Base-by-base conservation (phyloP, 306 rosid species). In the Astragalus glycyphyllos region DNA sequence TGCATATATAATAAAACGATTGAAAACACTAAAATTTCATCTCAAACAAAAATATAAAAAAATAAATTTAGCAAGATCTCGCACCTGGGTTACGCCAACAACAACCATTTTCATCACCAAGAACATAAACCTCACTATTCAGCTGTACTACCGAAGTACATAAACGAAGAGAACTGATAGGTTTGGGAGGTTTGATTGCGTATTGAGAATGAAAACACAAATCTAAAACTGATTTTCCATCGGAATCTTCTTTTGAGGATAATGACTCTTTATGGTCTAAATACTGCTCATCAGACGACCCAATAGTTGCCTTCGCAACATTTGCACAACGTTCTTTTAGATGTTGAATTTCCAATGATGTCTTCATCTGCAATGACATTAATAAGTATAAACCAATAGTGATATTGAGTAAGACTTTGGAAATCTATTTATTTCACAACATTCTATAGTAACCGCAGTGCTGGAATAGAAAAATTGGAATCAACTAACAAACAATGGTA, bases 51-150 rank as follows among this genome's bases (percentile, higher is more conserved):
- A 41, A 65, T 12, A 60, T 31, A 32, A 23, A 35, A 26, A 14
- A 61, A 1, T 5, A 69, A 70, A 10, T 37, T 47, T 40, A 58
- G 40, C 17, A 58, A 51, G 53, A 68, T 34, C 6, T 34, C 51
- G 62, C 65, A 84, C 88, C 81, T 77, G 86, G 84, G 63, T 84
- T 71, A 65, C 71, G 84, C 89, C 89, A 85, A 56, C 1, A 41
- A 41, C 7, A 10, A 59, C 89, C 81, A 65, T 86, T 40, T 72
- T 86, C 85, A 50, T 81, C 81, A 68, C 84, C 85, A 68, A 82
- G 59, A 31, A 78, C 84, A 61, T 83, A 86, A 61, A 89, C 11
- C n/a, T 94, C 78, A 50, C 82, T 82, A 34, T 81, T 84, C 73
- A 71, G 44, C 34, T 75, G 76, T 14, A 81, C 81, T 72, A 69